Evolutionary conservation across 768 basidiomycete genomes (phyloP).

Genomic region (Calocybe indica): DNA sequence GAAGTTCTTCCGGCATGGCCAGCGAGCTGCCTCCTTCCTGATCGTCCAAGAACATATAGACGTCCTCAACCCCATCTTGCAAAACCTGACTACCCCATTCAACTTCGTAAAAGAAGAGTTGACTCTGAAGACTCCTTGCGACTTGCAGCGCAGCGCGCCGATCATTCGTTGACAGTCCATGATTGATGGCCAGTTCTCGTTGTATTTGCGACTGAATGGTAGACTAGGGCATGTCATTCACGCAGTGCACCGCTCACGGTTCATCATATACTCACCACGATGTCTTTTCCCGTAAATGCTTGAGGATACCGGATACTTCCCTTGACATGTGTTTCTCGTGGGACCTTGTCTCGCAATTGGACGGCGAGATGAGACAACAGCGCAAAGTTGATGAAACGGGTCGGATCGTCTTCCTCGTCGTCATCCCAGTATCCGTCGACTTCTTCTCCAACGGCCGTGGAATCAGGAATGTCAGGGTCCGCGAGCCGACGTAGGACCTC

Average conservation of each 20-base stretch:
- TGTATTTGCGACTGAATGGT: constrained; percentile 87
- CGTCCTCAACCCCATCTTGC: constrained; percentile 86
- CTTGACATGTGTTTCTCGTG: constrained; percentile 82
- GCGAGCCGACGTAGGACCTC: constrained; percentile 31
- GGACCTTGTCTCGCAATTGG: constrained; percentile 85
- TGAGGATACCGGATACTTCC: constrained; percentile 87
- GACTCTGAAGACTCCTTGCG: constrained; percentile 84
- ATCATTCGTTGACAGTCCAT: constrained; percentile 70
- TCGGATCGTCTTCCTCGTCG: constrained; percentile 59
- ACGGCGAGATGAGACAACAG: constrained; percentile 86
- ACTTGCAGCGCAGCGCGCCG: constrained; percentile 81
- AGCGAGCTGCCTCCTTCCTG: constrained; percentile 53
- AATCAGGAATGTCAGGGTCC: constrained; percentile 16
- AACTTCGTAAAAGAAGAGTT: constrained; percentile 95
- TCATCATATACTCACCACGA: constrained; percentile 59
- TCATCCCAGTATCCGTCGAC: constrained; percentile 54
- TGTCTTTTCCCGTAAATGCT: constrained; percentile 92
- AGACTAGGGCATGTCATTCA: constrained; percentile 40
- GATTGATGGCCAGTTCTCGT: constrained; percentile 71
- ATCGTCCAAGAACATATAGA: constrained; percentile 90
- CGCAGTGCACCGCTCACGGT: not conserved
- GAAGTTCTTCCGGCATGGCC: constrained; percentile 62
- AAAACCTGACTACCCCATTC: constrained; percentile 86
- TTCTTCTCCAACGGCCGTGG: constrained; percentile 1
- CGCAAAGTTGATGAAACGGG: constrained; percentile 82